These are phyloP conservation scores for Corniculantispora saksenae DNA, from an alignment of 2,329 filamentous ascomycete genomes.

Conservation along the genomic window DNA sequence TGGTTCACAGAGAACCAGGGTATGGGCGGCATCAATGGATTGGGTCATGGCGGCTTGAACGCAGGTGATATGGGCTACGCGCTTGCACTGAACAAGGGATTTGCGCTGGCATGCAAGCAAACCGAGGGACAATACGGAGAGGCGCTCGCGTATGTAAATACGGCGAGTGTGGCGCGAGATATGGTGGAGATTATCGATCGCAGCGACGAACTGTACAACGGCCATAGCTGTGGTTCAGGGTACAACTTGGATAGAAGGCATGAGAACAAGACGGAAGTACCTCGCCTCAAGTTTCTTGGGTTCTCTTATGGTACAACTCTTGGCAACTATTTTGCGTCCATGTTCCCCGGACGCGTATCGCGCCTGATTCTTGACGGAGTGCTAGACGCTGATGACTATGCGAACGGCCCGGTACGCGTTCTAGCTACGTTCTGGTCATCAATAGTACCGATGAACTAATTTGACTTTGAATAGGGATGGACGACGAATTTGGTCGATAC, in stretches of 20 bases:
- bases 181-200: conserved; percentile 46
- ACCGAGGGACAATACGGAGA: background rate
- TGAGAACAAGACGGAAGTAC: conserved; percentile 11
- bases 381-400: conserved; percentile 39
- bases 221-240: conserved; percentile 20
- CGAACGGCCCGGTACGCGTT: conserved; percentile 29
- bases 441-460: background rate
- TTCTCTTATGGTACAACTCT: conserved; percentile 46
- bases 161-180: conserved; percentile 41
- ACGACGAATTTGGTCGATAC: conserved; percentile 39
- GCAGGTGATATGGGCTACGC: background rate
- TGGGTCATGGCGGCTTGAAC: background rate
- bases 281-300: conserved; percentile 48
- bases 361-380: conserved; percentile 45
- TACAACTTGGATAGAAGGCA: background rate
- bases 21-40: background rate
- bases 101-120: background rate
- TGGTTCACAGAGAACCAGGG: background rate
- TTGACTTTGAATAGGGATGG: conserved; percentile 33
- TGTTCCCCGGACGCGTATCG: conserved; percentile 39
- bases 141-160: conserved; percentile 33
- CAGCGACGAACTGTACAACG: conserved; percentile 31
- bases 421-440: background rate
- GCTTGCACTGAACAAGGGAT: background rate
- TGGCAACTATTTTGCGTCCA: conserved; percentile 36